Conservation (phyloP, 208 protist genomes). For the Leishmania tarentolae region DNA sequence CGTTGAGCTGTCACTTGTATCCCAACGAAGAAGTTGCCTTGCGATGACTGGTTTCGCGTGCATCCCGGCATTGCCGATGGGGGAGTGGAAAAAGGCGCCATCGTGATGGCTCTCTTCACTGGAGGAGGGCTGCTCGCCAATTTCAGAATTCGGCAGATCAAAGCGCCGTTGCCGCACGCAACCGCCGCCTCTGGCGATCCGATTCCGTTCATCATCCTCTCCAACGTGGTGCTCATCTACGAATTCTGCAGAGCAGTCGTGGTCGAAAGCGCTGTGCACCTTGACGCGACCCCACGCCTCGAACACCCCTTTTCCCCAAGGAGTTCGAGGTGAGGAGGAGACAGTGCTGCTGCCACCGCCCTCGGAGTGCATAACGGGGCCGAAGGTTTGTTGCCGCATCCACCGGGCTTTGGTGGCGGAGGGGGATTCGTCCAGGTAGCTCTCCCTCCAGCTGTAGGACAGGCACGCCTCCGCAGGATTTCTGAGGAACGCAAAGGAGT, state of each 20-base stretch:
- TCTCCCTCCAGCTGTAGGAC: slow-evolving; percentile 44
- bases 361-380: slow-evolving; percentile 43
- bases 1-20: background rate
- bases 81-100: background rate
- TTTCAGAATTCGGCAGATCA: slow-evolving; percentile 13
- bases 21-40: background rate
- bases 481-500: background rate
- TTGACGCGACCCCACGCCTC: slow-evolving; percentile 23
- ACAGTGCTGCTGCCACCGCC: slow-evolving; percentile 28
- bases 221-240: background rate
- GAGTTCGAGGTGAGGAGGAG: slow-evolving; percentile 10
- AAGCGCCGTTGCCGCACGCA: background rate
- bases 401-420: slow-evolving; percentile 30
- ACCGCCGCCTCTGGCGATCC: background rate
- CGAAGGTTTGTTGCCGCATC: slow-evolving; percentile 39
- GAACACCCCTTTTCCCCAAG: slow-evolving; percentile 5
- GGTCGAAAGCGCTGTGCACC: slow-evolving; percentile 4
- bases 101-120: background rate
- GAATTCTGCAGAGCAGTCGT: background rate
- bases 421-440: slow-evolving; percentile 35
- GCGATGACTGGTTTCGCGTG: background rate
- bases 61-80: background rate
- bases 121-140: background rate
- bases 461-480: slow-evolving; percentile 19
- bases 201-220: background rate